Evolutionary conservation across 2,329 filamentous ascomycete species (phyloP), one percentile per base, ranked within the genome.

Genomic region (Teratosphaeria pseudoeucalypti): DNA sequence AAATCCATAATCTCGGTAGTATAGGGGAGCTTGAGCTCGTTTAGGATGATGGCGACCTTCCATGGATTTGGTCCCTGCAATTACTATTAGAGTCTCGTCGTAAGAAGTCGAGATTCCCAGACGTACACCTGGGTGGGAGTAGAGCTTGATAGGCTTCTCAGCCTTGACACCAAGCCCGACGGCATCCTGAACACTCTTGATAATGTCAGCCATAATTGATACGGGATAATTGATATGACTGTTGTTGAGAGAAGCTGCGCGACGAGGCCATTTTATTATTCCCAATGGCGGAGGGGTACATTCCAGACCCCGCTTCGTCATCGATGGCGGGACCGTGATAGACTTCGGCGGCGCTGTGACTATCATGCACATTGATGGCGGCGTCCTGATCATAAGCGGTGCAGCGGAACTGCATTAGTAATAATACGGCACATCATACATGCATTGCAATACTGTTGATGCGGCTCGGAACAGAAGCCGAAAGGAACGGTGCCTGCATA

Each of bases 31-130:
- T 61, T 60, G 47, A 80, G 76, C 63, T 79, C 78, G 53, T 76
- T 72, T 54, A 78, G 69, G 56, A 81, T 61, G 56, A 80, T 69
- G 59, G 71, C 70, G 12, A 81, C 74, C 66, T 80, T 79, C 66
- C 72, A 72, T 52, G 75, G 75, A 64, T 77, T 77, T 52, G 75
- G 74, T 34, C 73, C 73, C 67, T 62, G 54, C 53, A 37, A 12
- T 27, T 1, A 14, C 26, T 27, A n/a, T 47, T 14, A 23, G 23
- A n/a, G 39, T 6, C 5, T 58, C 12, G 26, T 49, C 37, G 54
- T 37, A 16, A 37, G 32, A 6, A 57, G 52, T 1, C 14, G 6
- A 39, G n/a, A 6, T 49, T 23, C n/a, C 52, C 12, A 32, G 6
- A 59, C 59, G 19, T 58, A 63, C 61, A 23, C 62, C 60, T 9